Conservation (phyloP, 202 grass and related monocot species). For the Digitaria exilis region DNA sequence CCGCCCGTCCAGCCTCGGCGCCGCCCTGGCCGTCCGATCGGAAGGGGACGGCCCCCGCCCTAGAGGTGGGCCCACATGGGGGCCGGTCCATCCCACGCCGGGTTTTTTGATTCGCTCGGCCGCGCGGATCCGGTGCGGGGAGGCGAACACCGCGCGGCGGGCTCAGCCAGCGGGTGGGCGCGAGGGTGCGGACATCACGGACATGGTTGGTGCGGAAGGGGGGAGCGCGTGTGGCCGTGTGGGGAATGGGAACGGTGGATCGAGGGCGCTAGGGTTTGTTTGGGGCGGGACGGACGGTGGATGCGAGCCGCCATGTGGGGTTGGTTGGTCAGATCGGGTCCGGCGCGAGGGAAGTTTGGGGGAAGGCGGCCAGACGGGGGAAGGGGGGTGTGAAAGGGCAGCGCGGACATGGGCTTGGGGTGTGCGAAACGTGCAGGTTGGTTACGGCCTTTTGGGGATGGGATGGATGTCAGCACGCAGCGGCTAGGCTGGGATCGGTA, state of each 20-base stretch:
- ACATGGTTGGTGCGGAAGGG: background rate
- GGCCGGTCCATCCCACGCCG: background rate
- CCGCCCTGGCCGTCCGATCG: conserved; percentile 21
- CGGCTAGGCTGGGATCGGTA: background rate
- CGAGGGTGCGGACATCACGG: too few species aligned
- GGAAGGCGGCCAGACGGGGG: too few species aligned
- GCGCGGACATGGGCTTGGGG: conserved; percentile 12
- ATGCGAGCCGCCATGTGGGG: conserved; percentile 10
- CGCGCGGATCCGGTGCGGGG: background rate
- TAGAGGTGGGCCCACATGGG: conserved; percentile 23
- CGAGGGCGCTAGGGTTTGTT: conserved; percentile 17
- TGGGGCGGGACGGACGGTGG: conserved; percentile 10
- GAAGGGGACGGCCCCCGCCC: background rate
- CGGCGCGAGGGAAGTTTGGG: background rate
- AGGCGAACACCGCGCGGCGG: background rate
- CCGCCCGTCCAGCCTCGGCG: background rate
- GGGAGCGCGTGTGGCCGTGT: background rate
- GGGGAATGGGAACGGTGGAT: background rate
- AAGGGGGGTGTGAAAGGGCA: background rate
- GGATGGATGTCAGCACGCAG: background rate
- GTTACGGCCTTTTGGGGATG: background rate
- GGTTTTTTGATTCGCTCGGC: background rate
- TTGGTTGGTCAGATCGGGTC: conserved; percentile 33
- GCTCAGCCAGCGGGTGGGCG: background rate
- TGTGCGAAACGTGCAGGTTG: conserved; percentile 41